Evolutionary conservation across 1,284 basidiomycete species (phyloP), one percentile per base, ranked within the genome.

Genomic region (Cutaneotrichosporon sp.): DNA sequence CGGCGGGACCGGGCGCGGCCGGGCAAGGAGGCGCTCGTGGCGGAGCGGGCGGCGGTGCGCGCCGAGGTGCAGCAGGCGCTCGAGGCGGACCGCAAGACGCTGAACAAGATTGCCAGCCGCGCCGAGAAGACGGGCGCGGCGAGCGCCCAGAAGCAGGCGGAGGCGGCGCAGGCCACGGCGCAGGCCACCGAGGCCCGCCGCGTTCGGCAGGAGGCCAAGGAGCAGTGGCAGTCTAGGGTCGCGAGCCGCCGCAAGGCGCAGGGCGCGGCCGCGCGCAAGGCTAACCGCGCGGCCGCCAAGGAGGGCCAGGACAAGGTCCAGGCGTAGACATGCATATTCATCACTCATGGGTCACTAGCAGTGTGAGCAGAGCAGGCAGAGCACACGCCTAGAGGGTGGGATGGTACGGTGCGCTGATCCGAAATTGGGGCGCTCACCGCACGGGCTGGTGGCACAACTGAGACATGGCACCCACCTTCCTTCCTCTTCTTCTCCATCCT

Each of bases 11-110:
- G 54, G 18, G 62, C 29, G 3, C 68, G 75, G 47, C 57, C 65
- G 11, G 59, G 22, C 43, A 74, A 74, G 64, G 74, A 76, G 67
- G 59, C 59, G 51, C 63, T 25, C 20, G 52, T 34, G 27, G 46
- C 62, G 20, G 60, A 56, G 18, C 22, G 51, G 11, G 62, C n/a
- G 13, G 58, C 50, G 20, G 45, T 52, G 51, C 60, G 60, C 9
- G 31, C 29, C 25, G 53, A 54, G 36, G 53, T 33, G 4, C n/a
- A 18, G 29, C n/a, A 5, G 50, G 27, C 20, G 33, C 10, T 25
- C 22, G 24, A 25, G 22, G 22, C 45, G 45, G 45, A 24, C 13
- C 22, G 4, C 22, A 46, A 46, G 22, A 22, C 11, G 22, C 22
- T 14, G 22, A 22, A 22, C 45, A 50, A 49, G 58, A 20, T 24